Evolutionary conservation across 2,329 filamentous ascomycete species (phyloP), one percentile per base, ranked within the genome.

Genomic region (Colletotrichum australisinense): DNA sequence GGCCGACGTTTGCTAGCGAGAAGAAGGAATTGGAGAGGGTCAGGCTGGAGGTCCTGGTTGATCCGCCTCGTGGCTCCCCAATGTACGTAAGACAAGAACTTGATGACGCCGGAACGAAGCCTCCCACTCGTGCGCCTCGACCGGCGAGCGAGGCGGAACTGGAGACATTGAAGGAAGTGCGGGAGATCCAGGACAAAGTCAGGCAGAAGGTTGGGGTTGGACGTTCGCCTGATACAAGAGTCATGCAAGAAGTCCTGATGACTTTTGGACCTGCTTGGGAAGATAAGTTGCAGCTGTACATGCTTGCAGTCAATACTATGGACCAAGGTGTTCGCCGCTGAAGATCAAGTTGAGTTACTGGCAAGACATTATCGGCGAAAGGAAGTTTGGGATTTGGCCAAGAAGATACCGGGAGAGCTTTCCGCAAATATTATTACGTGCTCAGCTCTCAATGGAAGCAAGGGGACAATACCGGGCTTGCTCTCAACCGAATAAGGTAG

Each of bases 241-340:
- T 65, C 53, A 66, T 65, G 60, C 12, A 16, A 38, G 38, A 19
- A 16, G 38, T 66, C 19, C 28, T 69, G 38, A 30, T 28, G 53
- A 38, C 60, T 14, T 30, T 42, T 16, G 67, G 67, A 26, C 32
- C 59, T 3, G 14, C 59, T 9, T 58, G 62, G 60, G 2, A 9
- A 3, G 8, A 22, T 3, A 58, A 65, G 22, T 4, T 52, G 16
- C 5, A n/a, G 8, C 8, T 65, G 5, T 69, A 69, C 38, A 65
- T 11, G 22, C 60, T 65, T 19, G 67, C 67, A 11, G 28, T 32
- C 53, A 69, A 69, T 30, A 42, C 67, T 2, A 66, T 69, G 67
- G 67, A 69, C 6, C 67, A 69, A 30, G 67, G 67, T 8, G 67
- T 69, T 1, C 2, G 19, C 22, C 60, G 24, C 19, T 42, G 32